These are phyloP conservation scores for Globisporangium abappressorium DNA, from an alignment of 352 stramenopile genomes.

Conservation along the genomic window DNA sequence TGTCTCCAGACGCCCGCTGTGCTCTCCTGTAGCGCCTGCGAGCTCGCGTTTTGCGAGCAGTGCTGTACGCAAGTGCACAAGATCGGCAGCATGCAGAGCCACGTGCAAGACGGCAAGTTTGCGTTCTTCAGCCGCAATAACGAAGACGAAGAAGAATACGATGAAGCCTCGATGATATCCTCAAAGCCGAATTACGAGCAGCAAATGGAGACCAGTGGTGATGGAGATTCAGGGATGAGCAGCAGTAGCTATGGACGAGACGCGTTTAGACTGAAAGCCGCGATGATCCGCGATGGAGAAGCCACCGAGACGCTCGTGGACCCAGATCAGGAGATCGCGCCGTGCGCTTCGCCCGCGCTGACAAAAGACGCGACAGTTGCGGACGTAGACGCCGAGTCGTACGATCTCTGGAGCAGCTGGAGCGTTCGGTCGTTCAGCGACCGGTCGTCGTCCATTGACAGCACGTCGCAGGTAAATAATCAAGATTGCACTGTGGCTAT, in stretches of 20 bases:
- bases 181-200: not conserved
- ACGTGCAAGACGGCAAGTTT: constrained; percentile 24
- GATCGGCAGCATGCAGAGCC: constrained; percentile 37
- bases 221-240: not conserved
- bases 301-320: constrained; percentile 17
- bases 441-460: constrained; percentile 24
- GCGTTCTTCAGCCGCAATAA: constrained; percentile 4
- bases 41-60: constrained; percentile 39
- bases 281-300: constrained; percentile 10
- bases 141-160: not conserved
- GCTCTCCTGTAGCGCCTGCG: constrained; percentile 42
- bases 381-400: constrained; percentile 16
- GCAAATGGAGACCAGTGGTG: not conserved
- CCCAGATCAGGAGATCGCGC: constrained; percentile 23
- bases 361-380: not conserved
- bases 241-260: not conserved
- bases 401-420: constrained; percentile 42
- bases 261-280: constrained; percentile 7
- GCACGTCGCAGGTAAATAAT: constrained; percentile 11
- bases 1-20: constrained; percentile 27
- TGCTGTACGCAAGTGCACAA: constrained; percentile 41
- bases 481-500: too few species aligned
- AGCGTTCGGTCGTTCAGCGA: constrained; percentile 32
- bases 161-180: not conserved
- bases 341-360: constrained; percentile 2